phyloP scores from a whole-genome alignment of 2,329 filamentous ascomycete species.

The Rutstroemia sydowiana region DNA sequence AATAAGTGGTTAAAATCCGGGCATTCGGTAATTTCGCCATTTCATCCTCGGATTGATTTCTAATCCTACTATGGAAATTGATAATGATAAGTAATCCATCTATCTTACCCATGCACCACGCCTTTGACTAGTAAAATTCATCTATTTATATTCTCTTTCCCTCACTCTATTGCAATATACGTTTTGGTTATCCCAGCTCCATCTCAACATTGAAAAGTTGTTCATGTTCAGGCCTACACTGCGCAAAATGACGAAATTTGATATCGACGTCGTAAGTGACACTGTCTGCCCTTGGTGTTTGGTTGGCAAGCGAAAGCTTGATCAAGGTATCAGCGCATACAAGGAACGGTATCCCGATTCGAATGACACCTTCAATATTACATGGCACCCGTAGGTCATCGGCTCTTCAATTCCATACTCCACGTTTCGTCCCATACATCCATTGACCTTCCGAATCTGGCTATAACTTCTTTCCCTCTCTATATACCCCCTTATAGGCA shows the following conservation, averaged over 20 bases:
- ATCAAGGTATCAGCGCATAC: constrained; percentile 62
- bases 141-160: not conserved
- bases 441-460: too few relatives aligned
- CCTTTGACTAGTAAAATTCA: not conserved
- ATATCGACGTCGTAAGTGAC: constrained; percentile 73
- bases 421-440: too few relatives aligned
- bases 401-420: too few relatives aligned
- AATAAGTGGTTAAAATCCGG: too few relatives aligned
- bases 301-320: constrained; percentile 63
- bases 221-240: constrained; percentile 21
- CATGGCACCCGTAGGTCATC: constrained; percentile 75
- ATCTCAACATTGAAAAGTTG: not conserved
- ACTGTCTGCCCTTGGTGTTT: constrained; percentile 41
- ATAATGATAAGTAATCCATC: constrained; percentile 2
- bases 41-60: not conserved
- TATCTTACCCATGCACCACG: not conserved
- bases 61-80: not conserved
- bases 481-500: too few relatives aligned
- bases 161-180: not conserved
- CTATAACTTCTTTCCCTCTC: too few relatives aligned
- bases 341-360: constrained; percentile 52
- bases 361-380: constrained; percentile 62
- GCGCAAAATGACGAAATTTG: constrained; percentile 61
- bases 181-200: not conserved
- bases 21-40: too few relatives aligned